These are phyloP conservation scores for Golubevia sp. DNA, from an alignment of 1,284 basidiomycete genomes.

Conservation along the genomic window DNA sequence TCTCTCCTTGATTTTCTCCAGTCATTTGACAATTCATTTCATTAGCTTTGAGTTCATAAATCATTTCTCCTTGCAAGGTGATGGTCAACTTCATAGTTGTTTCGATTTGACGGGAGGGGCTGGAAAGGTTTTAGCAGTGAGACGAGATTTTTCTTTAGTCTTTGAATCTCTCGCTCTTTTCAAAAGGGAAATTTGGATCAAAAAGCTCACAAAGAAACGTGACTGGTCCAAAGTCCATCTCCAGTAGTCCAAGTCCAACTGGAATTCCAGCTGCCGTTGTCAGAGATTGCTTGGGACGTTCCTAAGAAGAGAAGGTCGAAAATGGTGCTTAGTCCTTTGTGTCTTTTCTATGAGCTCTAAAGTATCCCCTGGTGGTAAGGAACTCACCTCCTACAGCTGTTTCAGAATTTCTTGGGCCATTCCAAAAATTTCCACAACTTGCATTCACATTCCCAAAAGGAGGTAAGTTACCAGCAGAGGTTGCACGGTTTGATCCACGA, in stretches of 20 bases:
- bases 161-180: too few relatives aligned
- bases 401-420: too few relatives aligned
- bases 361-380: neutral
- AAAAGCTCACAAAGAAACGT: neutral
- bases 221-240: neutral
- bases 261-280: neutral
- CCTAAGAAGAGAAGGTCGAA: neutral
- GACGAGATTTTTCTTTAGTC: too few relatives aligned
- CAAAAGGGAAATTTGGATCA: too few relatives aligned
- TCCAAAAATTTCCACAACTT: too few relatives aligned
- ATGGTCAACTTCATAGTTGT: neutral
- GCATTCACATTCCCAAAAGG: too few relatives aligned
- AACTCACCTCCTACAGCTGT: too few relatives aligned
- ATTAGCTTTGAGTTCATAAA: neutral
- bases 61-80: neutral
- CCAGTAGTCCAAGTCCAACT: neutral
- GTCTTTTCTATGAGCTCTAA: neutral
- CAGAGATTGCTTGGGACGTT: neutral
- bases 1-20: neutral
- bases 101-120: neutral
- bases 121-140: neutral
- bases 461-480: too few relatives aligned
- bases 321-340: neutral
- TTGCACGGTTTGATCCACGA: too few relatives aligned
- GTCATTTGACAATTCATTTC: neutral